Conservation (phyloP, 108 stramenopile species). For the Licmophora abbreviata region DNA sequence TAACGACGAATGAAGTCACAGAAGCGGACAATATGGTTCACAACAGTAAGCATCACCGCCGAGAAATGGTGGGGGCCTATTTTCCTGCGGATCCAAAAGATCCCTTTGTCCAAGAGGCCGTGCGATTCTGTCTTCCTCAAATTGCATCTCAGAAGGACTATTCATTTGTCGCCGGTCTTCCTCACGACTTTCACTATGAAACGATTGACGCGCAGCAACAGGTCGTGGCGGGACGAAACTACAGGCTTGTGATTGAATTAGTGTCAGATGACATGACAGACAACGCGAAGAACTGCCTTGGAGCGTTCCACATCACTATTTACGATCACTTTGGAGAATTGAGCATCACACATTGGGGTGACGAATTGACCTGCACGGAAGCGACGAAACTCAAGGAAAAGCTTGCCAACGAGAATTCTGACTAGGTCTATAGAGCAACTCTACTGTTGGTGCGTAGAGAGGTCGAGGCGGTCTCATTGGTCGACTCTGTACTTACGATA, state of each 20-base stretch:
- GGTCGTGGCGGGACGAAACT: slow-evolving; percentile 32
- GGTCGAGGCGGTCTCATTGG: no score
- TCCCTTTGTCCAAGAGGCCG: slow-evolving; percentile 1
- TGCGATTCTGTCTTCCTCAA: background rate
- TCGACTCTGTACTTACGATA: no score
- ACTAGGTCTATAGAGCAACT: no score
- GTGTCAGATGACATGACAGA: background rate
- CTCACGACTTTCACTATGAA: slow-evolving; percentile 3
- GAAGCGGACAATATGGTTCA: no score
- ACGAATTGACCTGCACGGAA: slow-evolving; percentile 14
- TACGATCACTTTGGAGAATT: slow-evolving; percentile 27
- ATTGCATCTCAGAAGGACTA: background rate
- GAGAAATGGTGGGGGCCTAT: slow-evolving; percentile 2
- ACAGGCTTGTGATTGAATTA: slow-evolving; percentile 16
- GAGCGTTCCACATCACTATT: slow-evolving; percentile 15
- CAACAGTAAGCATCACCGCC: no score
- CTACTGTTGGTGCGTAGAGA: no score
- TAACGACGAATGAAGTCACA: no score
- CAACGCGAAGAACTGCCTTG: slow-evolving; percentile 2
- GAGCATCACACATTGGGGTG: slow-evolving; percentile 7
- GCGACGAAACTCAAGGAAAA: slow-evolving; percentile 3
- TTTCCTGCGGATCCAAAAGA: background rate
- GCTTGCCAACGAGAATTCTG: no score
- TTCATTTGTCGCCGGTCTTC: background rate
- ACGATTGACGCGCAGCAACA: slow-evolving; percentile 18